These are phyloP conservation scores for Draba incana DNA, from an alignment of 345 rosid genomes.

Conservation along the genomic window DNA sequence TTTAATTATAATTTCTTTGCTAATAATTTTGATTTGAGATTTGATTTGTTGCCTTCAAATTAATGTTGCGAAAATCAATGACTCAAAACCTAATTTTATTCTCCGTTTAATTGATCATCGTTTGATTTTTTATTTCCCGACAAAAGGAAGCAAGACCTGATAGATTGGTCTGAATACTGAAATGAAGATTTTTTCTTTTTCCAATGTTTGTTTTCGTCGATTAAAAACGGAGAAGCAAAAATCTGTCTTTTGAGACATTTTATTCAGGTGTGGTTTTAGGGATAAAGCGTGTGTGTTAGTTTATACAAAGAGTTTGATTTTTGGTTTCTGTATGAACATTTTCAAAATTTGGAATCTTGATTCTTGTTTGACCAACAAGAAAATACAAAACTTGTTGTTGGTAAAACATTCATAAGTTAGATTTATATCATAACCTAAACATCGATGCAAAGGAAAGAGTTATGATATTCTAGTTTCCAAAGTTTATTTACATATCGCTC, in stretches of 20 bases:
- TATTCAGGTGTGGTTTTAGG: background rate
- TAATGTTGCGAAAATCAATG: background rate
- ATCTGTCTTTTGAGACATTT: background rate
- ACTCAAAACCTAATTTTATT: background rate
- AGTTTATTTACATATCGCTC: constrained; percentile 19
- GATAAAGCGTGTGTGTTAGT: constrained; percentile 24
- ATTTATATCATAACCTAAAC: constrained; percentile 23
- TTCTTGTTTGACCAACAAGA: constrained; percentile 35
- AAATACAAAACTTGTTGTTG: constrained; percentile 21
- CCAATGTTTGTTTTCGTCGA: background rate
- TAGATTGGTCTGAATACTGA: constrained; percentile 22
- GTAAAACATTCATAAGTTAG: constrained; percentile 12
- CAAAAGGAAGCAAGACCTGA: background rate
- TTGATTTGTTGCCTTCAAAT: constrained; percentile 4
- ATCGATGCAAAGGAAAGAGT: constrained; percentile 10
- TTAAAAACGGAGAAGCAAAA: background rate
- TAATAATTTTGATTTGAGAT: constrained; percentile 20
- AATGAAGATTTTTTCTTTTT: background rate
- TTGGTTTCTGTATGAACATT: constrained; percentile 2
- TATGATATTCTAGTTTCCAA: constrained; percentile 3
- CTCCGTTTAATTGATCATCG: background rate
- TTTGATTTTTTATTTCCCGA: background rate
- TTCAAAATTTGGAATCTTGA: constrained; percentile 28
- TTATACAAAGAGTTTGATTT: constrained; percentile 2
- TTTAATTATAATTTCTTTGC: background rate